Base-by-base conservation (phyloP, 2,329 filamentous ascomycete species). In the Fusarium aywerte region DNA sequence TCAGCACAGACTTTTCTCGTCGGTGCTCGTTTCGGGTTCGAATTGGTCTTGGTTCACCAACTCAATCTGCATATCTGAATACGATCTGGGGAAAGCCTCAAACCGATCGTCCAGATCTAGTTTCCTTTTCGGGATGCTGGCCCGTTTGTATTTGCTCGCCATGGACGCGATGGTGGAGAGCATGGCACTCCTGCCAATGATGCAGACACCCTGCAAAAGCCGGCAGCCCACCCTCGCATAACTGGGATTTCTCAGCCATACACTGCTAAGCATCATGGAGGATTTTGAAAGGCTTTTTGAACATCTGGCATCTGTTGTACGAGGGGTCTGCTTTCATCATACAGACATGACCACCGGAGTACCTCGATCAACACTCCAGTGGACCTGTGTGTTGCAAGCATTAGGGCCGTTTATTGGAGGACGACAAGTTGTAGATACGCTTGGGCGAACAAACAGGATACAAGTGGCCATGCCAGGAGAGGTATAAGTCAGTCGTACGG, bases 401-500 rank as follows among this genome's bases (percentile, higher is more conserved):
- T 50, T 52, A 64, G 52, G 66, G 29, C 49, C 61, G 62, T 69
- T 67, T 69, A 61, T 62, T 65, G 66, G 62, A 65, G 44, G 59
- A 48, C 29, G 38, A 32, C 18, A 45, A 21, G 35, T 36, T n/a
- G 36, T 44, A 42, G 23, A 23, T 49, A 38, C 16, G 48, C 52
- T 44, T 60, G 57, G 59, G 33, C 21, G 54, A 59, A 50, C 70
- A 73, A 73, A 73, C 70, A 70, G 43, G 9, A 61, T 53, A 51
- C 43, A 54, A 35, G 51, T 23, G 58, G 48, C 51, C 68, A 59
- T 33, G 39, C 44, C 47, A 53, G 44, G 67, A 65, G 52, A 47
- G 51, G 61, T 65, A 64, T 68, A 68, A 74, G 68, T 64, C 48
- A 67, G 71, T 73, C 45, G 66, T 44, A 73, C 71, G 47, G 58